These are phyloP conservation scores for Backusella liffmaniae DNA, from an alignment of 192 early-diverging fungal species.

Conservation along the genomic window DNA sequence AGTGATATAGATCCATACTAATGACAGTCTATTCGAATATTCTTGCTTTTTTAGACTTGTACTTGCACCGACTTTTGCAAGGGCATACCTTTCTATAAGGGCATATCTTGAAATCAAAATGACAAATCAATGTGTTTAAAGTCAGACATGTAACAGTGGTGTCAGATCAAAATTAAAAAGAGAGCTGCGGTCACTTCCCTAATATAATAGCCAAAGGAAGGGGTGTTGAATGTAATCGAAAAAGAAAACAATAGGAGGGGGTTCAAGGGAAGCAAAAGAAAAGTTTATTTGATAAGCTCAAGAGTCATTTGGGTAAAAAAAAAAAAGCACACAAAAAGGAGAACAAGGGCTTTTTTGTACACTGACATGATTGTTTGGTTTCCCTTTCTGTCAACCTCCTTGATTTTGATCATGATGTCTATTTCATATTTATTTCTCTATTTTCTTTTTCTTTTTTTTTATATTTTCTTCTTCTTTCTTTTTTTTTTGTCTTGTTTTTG, in stretches of 20 bases:
- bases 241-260: background rate
- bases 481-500: background rate
- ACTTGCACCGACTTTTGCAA: no score
- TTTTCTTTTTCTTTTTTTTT: background rate
- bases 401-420: background rate
- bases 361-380: constrained; percentile 2
- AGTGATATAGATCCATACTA: no score
- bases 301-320: background rate
- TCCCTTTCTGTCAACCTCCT: constrained; percentile 1
- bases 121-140: background rate
- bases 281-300: constrained; percentile 8
- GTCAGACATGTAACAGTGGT: background rate
- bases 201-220: background rate
- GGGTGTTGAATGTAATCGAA: background rate
- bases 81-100: background rate
- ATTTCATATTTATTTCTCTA: background rate
- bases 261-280: background rate
- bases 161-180: constrained; percentile 1
- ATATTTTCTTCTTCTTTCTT: background rate
- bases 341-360: background rate
- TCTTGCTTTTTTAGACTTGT: no score
- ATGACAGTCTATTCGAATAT: no score
- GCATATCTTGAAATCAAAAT: background rate
- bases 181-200: background rate
- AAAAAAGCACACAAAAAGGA: background rate